These are phyloP conservation scores for Pterulicium gracile DNA, from an alignment of 1,284 basidiomycete species.

Conservation along the genomic window DNA sequence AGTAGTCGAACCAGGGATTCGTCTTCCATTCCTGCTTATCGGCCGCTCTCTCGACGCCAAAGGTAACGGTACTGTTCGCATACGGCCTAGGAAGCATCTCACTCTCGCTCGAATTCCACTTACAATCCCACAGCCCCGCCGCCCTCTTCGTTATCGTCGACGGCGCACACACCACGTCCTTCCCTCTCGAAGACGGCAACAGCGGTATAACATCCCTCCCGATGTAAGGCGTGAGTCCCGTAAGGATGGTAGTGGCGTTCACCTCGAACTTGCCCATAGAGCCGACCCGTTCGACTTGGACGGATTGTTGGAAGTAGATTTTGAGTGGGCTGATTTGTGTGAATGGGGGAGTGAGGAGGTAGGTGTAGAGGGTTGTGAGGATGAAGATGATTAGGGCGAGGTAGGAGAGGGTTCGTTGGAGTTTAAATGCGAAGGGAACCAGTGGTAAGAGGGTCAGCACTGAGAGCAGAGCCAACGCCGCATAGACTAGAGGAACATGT, in stretches of 20 bases:
- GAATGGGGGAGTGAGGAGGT: constrained; percentile 52
- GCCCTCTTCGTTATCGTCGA: background rate
- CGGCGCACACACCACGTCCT: background rate
- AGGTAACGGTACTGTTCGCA: background rate
- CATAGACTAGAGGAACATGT: constrained; percentile 35
- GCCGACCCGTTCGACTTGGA: constrained; percentile 25
- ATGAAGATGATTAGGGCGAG: constrained; percentile 32
- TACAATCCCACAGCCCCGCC: constrained; percentile 7
- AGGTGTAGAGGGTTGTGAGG: constrained; percentile 31
- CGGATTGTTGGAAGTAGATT: constrained; percentile 53
- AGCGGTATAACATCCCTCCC: constrained; percentile 13
- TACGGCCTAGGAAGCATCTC: constrained; percentile 27
- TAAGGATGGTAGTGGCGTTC: constrained; percentile 14
- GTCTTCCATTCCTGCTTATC: background rate
- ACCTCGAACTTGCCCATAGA: constrained; percentile 7
- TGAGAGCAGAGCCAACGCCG: constrained; percentile 28
- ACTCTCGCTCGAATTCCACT: constrained; percentile 27
- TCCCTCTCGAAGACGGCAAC: constrained; percentile 4
- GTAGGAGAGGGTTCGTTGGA: constrained; percentile 34
- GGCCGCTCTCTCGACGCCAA: background rate
- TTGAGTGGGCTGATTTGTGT: constrained; percentile 48
- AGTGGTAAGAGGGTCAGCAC: constrained; percentile 45
- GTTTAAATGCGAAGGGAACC: constrained; percentile 48
- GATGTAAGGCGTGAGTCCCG: constrained; percentile 9
- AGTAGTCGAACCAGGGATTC: constrained; percentile 22